phyloP scores from a whole-genome alignment of 163 green algal genomes.

The Chloroidium sp. region DNA sequence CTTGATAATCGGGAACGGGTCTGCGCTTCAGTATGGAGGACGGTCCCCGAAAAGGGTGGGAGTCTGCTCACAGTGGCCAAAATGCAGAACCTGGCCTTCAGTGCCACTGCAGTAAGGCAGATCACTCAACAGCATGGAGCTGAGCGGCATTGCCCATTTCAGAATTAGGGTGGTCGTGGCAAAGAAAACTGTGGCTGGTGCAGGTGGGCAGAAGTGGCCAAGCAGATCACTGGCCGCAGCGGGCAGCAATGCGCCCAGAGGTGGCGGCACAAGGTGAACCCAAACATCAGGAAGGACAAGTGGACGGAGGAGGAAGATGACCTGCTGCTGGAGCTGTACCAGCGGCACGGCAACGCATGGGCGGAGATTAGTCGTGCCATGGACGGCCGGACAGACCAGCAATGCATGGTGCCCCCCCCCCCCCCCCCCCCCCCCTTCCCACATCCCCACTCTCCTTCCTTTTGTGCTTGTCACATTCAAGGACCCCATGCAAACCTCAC shows the following conservation, averaged over 20 bases:
- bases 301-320: slow-evolving; percentile 71
- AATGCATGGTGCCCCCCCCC: slow-evolving; percentile 65
- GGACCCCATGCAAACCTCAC: background rate
- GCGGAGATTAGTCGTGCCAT: slow-evolving; percentile 59
- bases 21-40: too few relatives aligned
- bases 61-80: too few relatives aligned
- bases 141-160: too few relatives aligned
- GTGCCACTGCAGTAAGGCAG: too few relatives aligned
- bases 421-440: slow-evolving; percentile 23
- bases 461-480: background rate
- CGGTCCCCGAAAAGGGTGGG: too few relatives aligned
- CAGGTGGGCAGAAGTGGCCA: slow-evolving; percentile 63
- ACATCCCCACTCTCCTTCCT: background rate
- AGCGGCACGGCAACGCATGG: slow-evolving; percentile 61
- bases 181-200: background rate
- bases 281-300: slow-evolving; percentile 70
- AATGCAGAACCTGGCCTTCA: too few relatives aligned
- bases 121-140: too few relatives aligned
- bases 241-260: slow-evolving; percentile 84
- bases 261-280: slow-evolving; percentile 87
- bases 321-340: slow-evolving; percentile 47
- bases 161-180: too few relatives aligned
- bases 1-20: too few relatives aligned
- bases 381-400: slow-evolving; percentile 62
- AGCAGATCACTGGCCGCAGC: slow-evolving; percentile 67